Conservation (phyloP, 805 yeast genomes). For the Ogataea wickerhamii region DNA sequence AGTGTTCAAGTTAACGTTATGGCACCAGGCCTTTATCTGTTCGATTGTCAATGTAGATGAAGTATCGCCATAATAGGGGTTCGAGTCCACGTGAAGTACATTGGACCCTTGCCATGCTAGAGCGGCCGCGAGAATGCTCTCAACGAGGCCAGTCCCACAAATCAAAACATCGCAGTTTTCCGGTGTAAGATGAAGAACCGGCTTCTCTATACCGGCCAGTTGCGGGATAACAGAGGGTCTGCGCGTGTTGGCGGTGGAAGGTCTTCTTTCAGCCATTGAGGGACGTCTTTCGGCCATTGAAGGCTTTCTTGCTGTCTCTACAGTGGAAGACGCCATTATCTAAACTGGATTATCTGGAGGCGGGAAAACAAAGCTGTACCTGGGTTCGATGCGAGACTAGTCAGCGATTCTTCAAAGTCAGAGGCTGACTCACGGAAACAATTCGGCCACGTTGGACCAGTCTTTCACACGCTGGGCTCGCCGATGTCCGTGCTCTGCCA, state of each 20-base stretch:
- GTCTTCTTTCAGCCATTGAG: conserved; percentile 40
- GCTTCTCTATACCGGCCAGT: conserved; percentile 75
- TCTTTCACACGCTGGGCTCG: neutral
- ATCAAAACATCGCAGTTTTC: conserved; percentile 84
- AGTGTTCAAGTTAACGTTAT: conserved; percentile 51
- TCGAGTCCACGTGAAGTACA: conserved; percentile 84
- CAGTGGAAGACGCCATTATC: conserved; percentile 19
- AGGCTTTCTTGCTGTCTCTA: conserved; percentile 42
- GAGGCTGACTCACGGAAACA: neutral
- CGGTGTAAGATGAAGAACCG: conserved; percentile 56
- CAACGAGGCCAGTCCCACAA: conserved; percentile 89
- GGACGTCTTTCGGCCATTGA: conserved; percentile 70
- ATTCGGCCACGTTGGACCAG: neutral
- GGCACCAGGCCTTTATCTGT: conserved; percentile 81
- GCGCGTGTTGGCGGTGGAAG: conserved; percentile 29
- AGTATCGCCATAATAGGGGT: conserved; percentile 84
- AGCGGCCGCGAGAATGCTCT: conserved; percentile 87
- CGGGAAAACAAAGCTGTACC: too few species aligned
- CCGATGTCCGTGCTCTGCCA: too few species aligned
- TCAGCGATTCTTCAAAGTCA: too few species aligned
- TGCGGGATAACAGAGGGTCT: conserved; percentile 54
- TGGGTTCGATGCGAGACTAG: too few species aligned
- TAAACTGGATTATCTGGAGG: too few species aligned
- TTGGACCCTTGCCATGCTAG: conserved; percentile 98
- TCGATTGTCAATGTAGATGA: conserved; percentile 83